Evolutionary conservation across 1,139 yeast genomes (phyloP).

Genomic region (Yamadazyma jaroonii): DNA sequence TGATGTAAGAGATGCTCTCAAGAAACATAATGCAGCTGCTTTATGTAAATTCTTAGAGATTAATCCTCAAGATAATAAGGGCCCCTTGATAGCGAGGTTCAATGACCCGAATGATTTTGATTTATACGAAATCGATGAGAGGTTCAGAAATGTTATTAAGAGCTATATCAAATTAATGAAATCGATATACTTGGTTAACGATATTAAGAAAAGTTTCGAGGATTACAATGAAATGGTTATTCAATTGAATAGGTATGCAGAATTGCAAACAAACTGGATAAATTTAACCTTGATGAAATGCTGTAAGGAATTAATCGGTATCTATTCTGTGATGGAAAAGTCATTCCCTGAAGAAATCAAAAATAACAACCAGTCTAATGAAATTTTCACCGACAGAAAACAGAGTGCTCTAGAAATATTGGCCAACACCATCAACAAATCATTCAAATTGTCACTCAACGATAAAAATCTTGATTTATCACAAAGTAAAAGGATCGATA

Average conservation of each 20-base stretch:
- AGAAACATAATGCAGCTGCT: constrained; percentile 14
- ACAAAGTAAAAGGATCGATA: constrained; percentile 58
- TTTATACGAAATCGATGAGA: constrained; percentile 34
- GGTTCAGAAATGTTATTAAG: constrained; percentile 33
- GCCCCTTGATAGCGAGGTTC: constrained; percentile 26
- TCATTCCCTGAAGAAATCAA: constrained; percentile 27
- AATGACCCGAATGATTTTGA: constrained; percentile 42
- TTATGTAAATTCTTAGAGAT: constrained; percentile 30
- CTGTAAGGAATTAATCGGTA: constrained; percentile 54
- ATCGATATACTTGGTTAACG: constrained; percentile 33
- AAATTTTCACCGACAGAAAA: constrained; percentile 7
- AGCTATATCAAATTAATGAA: constrained; percentile 38
- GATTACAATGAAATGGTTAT: constrained; percentile 42
- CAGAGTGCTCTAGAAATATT: constrained; percentile 45
- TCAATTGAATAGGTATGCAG: constrained; percentile 59
- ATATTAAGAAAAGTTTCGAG: constrained; percentile 38
- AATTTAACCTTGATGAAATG: constrained; percentile 55
- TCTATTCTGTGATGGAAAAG: constrained; percentile 37
- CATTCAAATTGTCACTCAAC: constrained; percentile 75
- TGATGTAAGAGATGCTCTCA: constrained; percentile 1
- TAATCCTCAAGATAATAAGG: constrained; percentile 30
- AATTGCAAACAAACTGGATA: constrained; percentile 64
- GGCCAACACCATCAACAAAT: constrained; percentile 67
- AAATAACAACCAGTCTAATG: constrained; percentile 5
- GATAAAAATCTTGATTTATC: constrained; percentile 61